phyloP scores from a whole-genome alignment of 208 protist species.

The Acanthamoeba pearcei region DNA sequence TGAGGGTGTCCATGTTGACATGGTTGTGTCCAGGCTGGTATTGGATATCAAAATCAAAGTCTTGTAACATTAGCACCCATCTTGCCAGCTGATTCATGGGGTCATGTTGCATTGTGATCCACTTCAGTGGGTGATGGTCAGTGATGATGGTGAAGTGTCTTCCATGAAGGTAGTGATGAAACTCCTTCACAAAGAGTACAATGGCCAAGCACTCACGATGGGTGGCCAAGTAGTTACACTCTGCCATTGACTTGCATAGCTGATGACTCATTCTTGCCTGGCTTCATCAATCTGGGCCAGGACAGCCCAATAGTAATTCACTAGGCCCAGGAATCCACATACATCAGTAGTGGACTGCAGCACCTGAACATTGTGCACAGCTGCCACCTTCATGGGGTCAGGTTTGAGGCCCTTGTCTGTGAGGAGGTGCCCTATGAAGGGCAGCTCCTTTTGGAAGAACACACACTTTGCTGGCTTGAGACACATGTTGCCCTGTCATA shows the following conservation, averaged over 20 bases:
- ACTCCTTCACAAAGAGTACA: neutral
- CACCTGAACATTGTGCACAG: neutral
- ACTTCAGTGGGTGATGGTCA: conserved; percentile 6
- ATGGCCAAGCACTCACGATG: conserved; percentile 37
- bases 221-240: conserved; percentile 6
- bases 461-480: conserved; percentile 35
- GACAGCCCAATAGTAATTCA: conserved; percentile 49
- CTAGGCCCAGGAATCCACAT: conserved; percentile 1
- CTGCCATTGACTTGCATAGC: conserved; percentile 7
- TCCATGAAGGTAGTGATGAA: conserved; percentile 1
- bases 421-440: conserved; percentile 30
- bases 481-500: neutral
- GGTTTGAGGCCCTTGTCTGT: neutral
- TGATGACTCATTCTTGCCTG: neutral
- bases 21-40: neutral
- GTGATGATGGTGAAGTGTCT: conserved; percentile 5
- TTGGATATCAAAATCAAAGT: neutral
- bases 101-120: neutral
- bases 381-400: neutral
- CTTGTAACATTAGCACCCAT: neutral
- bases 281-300: conserved; percentile 5
- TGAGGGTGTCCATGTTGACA: neutral
- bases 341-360: neutral
- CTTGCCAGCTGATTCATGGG: neutral
- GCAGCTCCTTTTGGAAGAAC: conserved; percentile 17